Percentiles rank a stretch among this genome's conserved stretches.
These are phyloP conservation scores for Hsuehochloa calcarea DNA, from an alignment of 176 grass and related monocot genomes.

Conservation along the genomic window DNA sequence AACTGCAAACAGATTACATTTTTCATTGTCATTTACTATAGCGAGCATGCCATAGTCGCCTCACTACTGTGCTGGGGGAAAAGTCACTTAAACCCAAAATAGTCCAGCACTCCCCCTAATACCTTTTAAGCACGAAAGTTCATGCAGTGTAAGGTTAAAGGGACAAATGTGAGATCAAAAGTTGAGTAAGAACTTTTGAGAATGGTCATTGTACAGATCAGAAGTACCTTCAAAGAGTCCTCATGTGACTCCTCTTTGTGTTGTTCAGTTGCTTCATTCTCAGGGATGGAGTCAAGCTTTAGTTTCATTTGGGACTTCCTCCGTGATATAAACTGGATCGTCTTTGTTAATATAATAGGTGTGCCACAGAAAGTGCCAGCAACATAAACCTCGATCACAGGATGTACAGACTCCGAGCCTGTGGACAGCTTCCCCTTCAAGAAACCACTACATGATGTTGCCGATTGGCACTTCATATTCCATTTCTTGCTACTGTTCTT, in stretches of 20 bases:
- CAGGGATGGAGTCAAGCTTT: constrained; percentile 71
- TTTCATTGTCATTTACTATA: neutral
- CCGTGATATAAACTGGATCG: constrained; percentile 61
- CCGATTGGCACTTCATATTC: constrained; percentile 73
- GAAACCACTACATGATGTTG: constrained; percentile 48
- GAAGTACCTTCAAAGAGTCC: constrained; percentile 57
- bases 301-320: constrained; percentile 73
- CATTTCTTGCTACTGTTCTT: constrained; percentile 69
- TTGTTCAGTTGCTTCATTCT: constrained; percentile 69
- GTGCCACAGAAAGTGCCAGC: constrained; percentile 77
- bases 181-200: neutral
- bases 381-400: constrained; percentile 77
- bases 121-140: neutral
- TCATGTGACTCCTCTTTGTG: constrained; percentile 50
- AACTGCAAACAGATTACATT: neutral
- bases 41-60: neutral
- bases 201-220: neutral
- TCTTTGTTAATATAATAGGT: constrained; percentile 88
- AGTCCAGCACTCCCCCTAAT: neutral
- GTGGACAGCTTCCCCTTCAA: constrained; percentile 54
- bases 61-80: neutral
- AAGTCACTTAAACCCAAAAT: neutral
- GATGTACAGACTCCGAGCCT: constrained; percentile 44
- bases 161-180: neutral
- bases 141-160: neutral